A percentile compares a stretch with the other conserved stretches of the same genome.
Conservation (phyloP, 1,284 basidiomycete genomes). For the Rhodotorula glutinis region DNA sequence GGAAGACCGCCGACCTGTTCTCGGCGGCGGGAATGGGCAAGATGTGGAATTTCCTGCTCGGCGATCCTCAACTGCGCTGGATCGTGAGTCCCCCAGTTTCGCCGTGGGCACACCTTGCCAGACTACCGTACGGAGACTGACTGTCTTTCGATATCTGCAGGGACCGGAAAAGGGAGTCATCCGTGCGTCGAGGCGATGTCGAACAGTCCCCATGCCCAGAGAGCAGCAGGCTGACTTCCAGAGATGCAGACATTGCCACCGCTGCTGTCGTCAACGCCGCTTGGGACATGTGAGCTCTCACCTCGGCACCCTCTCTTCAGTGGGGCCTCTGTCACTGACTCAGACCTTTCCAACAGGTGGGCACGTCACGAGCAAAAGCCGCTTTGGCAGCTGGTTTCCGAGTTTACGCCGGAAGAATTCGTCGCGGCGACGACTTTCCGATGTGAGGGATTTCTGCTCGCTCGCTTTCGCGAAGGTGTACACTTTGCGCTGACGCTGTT, state of each 20-base stretch:
- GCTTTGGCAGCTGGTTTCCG: slow-evolving; percentile 77
- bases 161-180: slow-evolving; percentile 72
- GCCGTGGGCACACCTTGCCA: too few species aligned
- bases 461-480: too few species aligned
- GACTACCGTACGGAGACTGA: slow-evolving; percentile 36
- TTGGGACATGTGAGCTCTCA: slow-evolving; percentile 52
- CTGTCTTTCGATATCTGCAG: slow-evolving; percentile 56
- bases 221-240: too few species aligned
- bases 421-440: slow-evolving; percentile 79
- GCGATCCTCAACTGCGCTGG: slow-evolving; percentile 87
- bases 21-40: slow-evolving; percentile 68
- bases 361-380: slow-evolving; percentile 72
- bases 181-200: slow-evolving; percentile 16
- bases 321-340: too few species aligned
- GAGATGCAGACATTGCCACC: slow-evolving; percentile 50
- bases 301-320: slow-evolving; percentile 48
- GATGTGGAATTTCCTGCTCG: slow-evolving; percentile 63
- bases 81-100: slow-evolving; percentile 48
- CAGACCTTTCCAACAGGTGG: slow-evolving; percentile 51
- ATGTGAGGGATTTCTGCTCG: slow-evolving; percentile 5
- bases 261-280: slow-evolving; percentile 55
- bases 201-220: too few species aligned
- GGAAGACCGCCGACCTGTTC: slow-evolving; percentile 76
- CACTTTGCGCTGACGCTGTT: too few species aligned
- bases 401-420: slow-evolving; percentile 78